Conservation (phyloP, 805 yeast species). For the Pichia phayaonensis region DNA sequence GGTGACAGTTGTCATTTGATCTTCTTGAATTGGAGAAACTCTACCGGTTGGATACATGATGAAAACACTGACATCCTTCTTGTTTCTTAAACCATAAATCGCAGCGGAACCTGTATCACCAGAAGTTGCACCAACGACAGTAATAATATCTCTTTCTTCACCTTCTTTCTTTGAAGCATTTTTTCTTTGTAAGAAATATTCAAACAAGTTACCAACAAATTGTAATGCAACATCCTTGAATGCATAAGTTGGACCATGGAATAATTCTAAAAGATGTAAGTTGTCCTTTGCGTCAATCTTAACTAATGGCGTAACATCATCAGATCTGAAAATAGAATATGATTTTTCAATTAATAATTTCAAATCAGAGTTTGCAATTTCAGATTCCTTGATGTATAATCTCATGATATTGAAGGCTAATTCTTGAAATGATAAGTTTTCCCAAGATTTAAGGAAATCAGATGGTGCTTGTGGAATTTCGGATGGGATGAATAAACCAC, state of each 20-base stretch:
- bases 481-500: conserved; percentile 90
- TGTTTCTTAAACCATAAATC: conserved; percentile 93
- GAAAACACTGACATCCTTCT: conserved; percentile 95
- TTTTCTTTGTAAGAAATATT: conserved; percentile 75
- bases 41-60: conserved; percentile 96
- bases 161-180: conserved; percentile 43
- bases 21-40: conserved; percentile 95
- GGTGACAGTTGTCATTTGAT: conserved; percentile 95
- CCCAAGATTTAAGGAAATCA: conserved; percentile 61
- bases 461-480: conserved; percentile 56
- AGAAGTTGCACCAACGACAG: conserved; percentile 98
- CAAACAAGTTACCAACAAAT: conserved; percentile 94
- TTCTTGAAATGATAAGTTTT: conserved; percentile 68
- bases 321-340: conserved; percentile 84
- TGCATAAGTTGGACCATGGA: conserved; percentile 99
- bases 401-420: conserved; percentile 83
- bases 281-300: conserved; percentile 39
- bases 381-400: conserved; percentile 61
- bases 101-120: conserved; percentile 99
- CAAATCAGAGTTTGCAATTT: conserved; percentile 68
- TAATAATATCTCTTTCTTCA: conserved; percentile 65
- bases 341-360: conserved; percentile 56
- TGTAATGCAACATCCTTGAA: conserved; percentile 98
- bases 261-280: conserved; percentile 77
- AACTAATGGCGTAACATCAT: conserved; percentile 80